These are phyloP conservation scores for Sistotremastrum niveocremeum DNA, from an alignment of 768 basidiomycete genomes.

Conservation along the genomic window DNA sequence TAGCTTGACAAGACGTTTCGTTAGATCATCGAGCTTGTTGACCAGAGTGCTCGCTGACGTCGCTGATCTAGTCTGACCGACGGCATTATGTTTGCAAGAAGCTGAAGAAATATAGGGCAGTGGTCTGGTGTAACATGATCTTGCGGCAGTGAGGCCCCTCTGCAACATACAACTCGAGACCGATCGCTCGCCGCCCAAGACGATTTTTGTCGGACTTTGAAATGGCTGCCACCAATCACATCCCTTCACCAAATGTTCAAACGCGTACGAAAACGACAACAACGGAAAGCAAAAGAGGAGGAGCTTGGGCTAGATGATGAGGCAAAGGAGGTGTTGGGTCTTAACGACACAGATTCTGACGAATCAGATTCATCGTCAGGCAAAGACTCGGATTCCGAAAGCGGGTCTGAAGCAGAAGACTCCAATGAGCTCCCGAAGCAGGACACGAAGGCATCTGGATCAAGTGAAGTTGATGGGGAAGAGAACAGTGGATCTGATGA, in stretches of 20 bases:
- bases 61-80: no score
- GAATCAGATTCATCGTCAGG: slow-evolving; percentile 44
- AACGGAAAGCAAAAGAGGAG: slow-evolving; percentile 49
- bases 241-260: slow-evolving; percentile 47
- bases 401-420: slow-evolving; percentile 3
- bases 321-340: slow-evolving; percentile 47
- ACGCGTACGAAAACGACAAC: slow-evolving; percentile 53
- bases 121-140: no score
- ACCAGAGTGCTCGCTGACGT: no score
- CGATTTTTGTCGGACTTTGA: no score
- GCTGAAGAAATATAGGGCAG: no score
- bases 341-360: slow-evolving; percentile 66
- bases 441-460: slow-evolving; percentile 9
- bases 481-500: slow-evolving; percentile 5
- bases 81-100: no score
- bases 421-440: slow-evolving; percentile 20
- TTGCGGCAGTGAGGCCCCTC: no score
- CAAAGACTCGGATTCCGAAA: slow-evolving; percentile 7
- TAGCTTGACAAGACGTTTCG: no score
- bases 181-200: no score
- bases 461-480: slow-evolving; percentile 7
- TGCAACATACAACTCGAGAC: no score
- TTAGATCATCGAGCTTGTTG: no score
- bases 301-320: slow-evolving; percentile 50
- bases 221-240: no score